Base-by-base conservation (phyloP, 371 early-diverging fungal species). In the Mortierella polycephala region DNA sequence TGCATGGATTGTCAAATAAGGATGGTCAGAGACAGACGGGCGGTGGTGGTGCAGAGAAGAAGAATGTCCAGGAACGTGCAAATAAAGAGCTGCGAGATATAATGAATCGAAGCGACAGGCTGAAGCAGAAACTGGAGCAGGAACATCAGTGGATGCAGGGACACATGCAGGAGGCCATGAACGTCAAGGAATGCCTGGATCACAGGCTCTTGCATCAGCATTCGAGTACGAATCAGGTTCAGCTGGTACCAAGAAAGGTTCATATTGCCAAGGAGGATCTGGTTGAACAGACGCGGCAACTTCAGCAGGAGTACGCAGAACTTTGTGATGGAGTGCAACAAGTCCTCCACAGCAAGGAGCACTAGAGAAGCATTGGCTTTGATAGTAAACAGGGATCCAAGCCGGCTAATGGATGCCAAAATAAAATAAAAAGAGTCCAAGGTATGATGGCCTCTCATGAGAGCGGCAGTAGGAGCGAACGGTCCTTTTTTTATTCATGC, bases 151-250 rank as follows among this genome's bases (percentile, higher is more conserved):
- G 23, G 10, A 30, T 76, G 46, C 67, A 71, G 50, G 60, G 57
- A 3, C 40, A 60, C 12, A 45, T 76, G 1, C 30, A 44, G 10
- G 57, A 67, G 50, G 20, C 68, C 37, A n/a, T 53, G 16, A 20
- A 44, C 18, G 59, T 46, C 7, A 42, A 44, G 57, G 67, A 67
- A 4, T 23, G 42, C 7, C 16, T 76, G 51, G 47, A 57, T 16
- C 39, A n/a, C 12, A 16, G 60, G 37, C 30, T 76, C 8, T 21
- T 76, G 30, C 50, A 57, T 20, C 67, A 66, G 39, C 60, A 67
- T 39, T 71, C 77, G 45, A 67, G 62, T 45, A 76, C 77, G 7
- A 41, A 52, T 4, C 18, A 76, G 42, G 41, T 64, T 30, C 70
- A 69, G 2, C 64, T 67, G 47, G 64, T 59, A 12, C 71, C 76